phyloP scores from a whole-genome alignment of 768 basidiomycete genomes.

The Mycena galopus region DNA sequence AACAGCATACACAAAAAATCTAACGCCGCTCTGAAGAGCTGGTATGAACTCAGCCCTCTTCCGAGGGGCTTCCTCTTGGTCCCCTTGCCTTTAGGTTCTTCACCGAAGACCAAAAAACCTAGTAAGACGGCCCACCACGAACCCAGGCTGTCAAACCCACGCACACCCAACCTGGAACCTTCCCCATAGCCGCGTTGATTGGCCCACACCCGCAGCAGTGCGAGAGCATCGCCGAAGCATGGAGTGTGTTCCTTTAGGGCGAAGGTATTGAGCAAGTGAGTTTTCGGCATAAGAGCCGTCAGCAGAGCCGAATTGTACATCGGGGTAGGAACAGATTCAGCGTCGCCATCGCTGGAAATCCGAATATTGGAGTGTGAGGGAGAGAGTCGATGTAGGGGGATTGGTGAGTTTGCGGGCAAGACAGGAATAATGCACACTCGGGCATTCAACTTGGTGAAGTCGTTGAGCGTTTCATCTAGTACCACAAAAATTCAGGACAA shows the following conservation, averaged over 20 bases:
- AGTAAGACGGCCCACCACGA: slow-evolving; percentile 78
- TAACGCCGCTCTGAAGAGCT: slow-evolving; percentile 86
- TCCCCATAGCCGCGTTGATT: slow-evolving; percentile 84
- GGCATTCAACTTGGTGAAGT: slow-evolving; percentile 78
- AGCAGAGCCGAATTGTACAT: slow-evolving; percentile 85
- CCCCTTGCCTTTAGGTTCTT: slow-evolving; percentile 59
- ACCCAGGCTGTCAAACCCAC: slow-evolving; percentile 79
- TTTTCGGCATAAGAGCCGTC: slow-evolving; percentile 59
- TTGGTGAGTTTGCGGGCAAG: slow-evolving; percentile 70
- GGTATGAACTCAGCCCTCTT: slow-evolving; percentile 89
- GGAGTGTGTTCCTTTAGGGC: slow-evolving; percentile 66
- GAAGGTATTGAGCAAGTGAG: slow-evolving; percentile 68
- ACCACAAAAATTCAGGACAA: slow-evolving; percentile 41
- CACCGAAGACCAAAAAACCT: slow-evolving; percentile 73
- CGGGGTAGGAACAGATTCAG: slow-evolving; percentile 67
- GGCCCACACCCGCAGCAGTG: slow-evolving; percentile 91
- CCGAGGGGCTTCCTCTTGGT: slow-evolving; percentile 73
- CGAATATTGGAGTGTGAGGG: slow-evolving; percentile 78
- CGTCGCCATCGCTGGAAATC: slow-evolving; percentile 37
- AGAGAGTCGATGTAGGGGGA: slow-evolving; percentile 75
- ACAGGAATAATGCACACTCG: slow-evolving; percentile 83
- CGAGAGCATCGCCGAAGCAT: slow-evolving; percentile 79
- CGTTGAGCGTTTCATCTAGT: slow-evolving; percentile 63
- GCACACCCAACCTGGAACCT: slow-evolving; percentile 67
- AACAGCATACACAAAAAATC: slow-evolving; percentile 80